Base-by-base conservation (phyloP, 169 alveolate species). In the Plasmodium chabaudi region DNA sequence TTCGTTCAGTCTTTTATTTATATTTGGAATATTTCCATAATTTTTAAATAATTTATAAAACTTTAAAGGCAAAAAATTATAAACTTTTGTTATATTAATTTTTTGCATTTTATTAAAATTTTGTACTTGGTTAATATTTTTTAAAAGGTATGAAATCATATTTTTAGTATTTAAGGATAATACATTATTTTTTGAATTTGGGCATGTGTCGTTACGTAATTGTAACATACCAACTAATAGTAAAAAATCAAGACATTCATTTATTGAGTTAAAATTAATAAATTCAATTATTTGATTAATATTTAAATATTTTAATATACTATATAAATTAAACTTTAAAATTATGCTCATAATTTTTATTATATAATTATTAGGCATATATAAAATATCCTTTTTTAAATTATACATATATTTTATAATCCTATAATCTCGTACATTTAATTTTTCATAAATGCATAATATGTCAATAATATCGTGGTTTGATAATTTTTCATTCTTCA, bases 341-440 rank as follows among this genome's bases (percentile, higher is more conserved):
- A 82, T 68, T 15, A 82, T 13, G 25, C 67, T 82, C 56, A 82
- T 55, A 39, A 82, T 12, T 70, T 67, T 82, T 19, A 65, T 55
- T 70, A 82, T 34, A 60, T 47, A 67, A 9, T 1, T 39, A 44
- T 65, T 82, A 19, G 59, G 56, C 61, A 82, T 51, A 56, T 67
- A 82, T 61, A 82, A 42, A 39, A 82, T 25, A 2, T 82, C 63
- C 5, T 67, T 82, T 60, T 82, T 71, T 71, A 82, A 67, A 42
- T 53, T 53, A 27, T 82, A 82, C 25, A 82, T 21, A 23, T 82
- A 53, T 27, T 27, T 82, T 10, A 82, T 82, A 27, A 82, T 82
- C 65, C 90, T 82, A 53, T 44, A 82, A 47, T 82, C 90, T 47
- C 90, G 51, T 55, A 82, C 53, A 59, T 82, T 82, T 82, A 82